Percentiles rank a stretch among this genome's conserved stretches.
phyloP scores from a whole-genome alignment of 768 basidiomycete species.

The Mycena maculata region DNA sequence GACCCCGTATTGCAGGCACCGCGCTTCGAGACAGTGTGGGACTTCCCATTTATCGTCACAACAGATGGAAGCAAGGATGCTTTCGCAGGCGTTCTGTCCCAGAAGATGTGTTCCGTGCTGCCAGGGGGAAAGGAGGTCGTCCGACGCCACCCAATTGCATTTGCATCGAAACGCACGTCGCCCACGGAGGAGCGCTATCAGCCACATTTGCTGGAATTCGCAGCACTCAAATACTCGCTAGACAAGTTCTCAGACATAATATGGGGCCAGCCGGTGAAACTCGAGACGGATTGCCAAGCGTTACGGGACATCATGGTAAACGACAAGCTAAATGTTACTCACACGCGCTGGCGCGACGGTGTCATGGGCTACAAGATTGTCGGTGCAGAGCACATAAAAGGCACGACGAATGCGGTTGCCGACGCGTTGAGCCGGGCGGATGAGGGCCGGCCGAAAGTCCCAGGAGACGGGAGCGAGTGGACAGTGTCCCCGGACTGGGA shows the following conservation, averaged over 20 bases:
- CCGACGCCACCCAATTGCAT: constrained; percentile 45
- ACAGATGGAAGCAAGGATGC: constrained; percentile 45
- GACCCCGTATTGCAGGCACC: constrained; percentile 39
- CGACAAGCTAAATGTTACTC: constrained; percentile 36
- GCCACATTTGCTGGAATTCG: constrained; percentile 49
- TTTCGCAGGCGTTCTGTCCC: constrained; percentile 43
- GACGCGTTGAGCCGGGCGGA: constrained; percentile 38
- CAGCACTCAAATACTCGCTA: constrained; percentile 32
- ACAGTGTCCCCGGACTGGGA: constrained; percentile 38
- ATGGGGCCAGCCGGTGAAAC: constrained; percentile 40
- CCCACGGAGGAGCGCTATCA: constrained; percentile 43
- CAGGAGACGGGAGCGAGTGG: constrained; percentile 3
- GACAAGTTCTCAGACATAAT: constrained; percentile 35
- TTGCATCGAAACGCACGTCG: constrained; percentile 50
- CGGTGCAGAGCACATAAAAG: constrained; percentile 29
- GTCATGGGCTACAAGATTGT: constrained; percentile 39
- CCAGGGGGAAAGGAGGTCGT: constrained; percentile 29
- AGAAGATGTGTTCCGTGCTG: constrained; percentile 26
- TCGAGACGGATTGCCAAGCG: constrained; percentile 32
- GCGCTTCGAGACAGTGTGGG: constrained; percentile 39
- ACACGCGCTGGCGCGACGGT: constrained; percentile 44
- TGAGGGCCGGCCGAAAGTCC: constrained; percentile 11
- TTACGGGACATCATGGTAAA: constrained; percentile 40
- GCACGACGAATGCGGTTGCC: constrained; percentile 34
- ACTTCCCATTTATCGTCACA: constrained; percentile 43